Evolutionary conservation across 192 early-diverging fungal species (phyloP).

Genomic region (Piromyces finnis): DNA sequence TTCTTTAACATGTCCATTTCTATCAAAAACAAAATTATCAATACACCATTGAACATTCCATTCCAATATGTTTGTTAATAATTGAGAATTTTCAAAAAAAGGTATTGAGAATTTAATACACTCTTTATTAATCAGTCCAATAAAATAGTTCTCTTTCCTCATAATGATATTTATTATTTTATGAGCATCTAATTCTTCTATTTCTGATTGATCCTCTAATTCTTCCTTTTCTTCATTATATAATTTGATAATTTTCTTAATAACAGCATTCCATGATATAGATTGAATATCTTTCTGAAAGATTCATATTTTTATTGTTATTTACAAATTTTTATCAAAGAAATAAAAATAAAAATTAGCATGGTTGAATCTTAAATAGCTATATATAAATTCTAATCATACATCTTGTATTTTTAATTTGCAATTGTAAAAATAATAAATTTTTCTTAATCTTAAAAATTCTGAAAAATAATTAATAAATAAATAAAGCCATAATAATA

Average conservation of each 20-base stretch:
- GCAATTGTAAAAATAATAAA: conserved; percentile 67
- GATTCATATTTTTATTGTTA: too few relatives aligned
- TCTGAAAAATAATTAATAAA: conserved; percentile 44
- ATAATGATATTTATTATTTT: conserved; percentile 85
- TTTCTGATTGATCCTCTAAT: conserved; percentile 22
- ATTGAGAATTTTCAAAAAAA: conserved; percentile 6
- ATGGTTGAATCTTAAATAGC: neutral
- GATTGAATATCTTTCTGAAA: conserved; percentile 67
- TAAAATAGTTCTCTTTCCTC: conserved; percentile 93
- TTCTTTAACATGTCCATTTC: neutral
- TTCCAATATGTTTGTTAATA: neutral
- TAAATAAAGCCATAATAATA: conserved; percentile 61
- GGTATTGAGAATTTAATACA: conserved; percentile 57
- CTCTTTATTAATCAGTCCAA: conserved; percentile 88
- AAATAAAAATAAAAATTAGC: too few relatives aligned
- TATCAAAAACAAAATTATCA: neutral
- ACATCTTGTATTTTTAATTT: conserved; percentile 61
- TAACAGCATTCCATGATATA: conserved; percentile 69
- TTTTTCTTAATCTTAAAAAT: conserved; percentile 52
- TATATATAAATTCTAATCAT: neutral
- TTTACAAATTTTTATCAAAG: too few relatives aligned
- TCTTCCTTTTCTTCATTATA: conserved; percentile 38
- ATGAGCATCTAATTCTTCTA: conserved; percentile 23
- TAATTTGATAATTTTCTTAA: conserved; percentile 49
- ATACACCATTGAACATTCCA: neutral